Base-by-base conservation (phyloP, 352 stramenopile species). In the Pythium plurisporium region DNA sequence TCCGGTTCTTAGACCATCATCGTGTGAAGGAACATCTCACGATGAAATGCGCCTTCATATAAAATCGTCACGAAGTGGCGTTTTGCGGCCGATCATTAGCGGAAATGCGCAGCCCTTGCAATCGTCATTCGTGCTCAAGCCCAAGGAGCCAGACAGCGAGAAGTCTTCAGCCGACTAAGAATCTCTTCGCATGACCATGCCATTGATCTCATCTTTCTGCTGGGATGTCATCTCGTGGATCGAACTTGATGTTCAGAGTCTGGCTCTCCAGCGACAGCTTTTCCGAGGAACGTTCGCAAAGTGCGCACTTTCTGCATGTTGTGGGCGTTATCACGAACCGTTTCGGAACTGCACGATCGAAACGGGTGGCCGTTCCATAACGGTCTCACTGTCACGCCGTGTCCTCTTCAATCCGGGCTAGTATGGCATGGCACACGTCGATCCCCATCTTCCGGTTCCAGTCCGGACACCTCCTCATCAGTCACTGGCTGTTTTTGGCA, bases 41-140 rank as follows among this genome's bases (percentile, higher is more conserved):
- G 58, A 65, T 10, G 58, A 65, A 8, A 36, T 54, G 41, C 41
- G 58, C 4, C 31, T 59, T 15, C 48, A 40, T 9, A 20, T 65
- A 19, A 65, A 48, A 17, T 59, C 58, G 5, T 23, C 49, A 1
- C 49, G 58, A 12, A 50, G 59, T 15, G 58, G 58, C 11, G 44
- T 52, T 1, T 38, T 64, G 33, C 44, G 51, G 4, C 62, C 62
- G 6, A 61, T 64, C 3, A 41, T 27, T 22, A 42, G 26, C 42
- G 36, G 34, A 30, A 26, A 20, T 14, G 42, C 47, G 9, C 54
- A 61, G 36, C 52, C 53, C 10, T 37, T 67, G 31, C 74, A 82
- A 19, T 76, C 76, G 8, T 87, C 76, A 6, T 83, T 86, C 30
- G 62, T 82, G 22, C 62, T 89, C 7, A 54, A 67, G 7, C 20